Evolutionary conservation across 768 basidiomycete genomes (phyloP), one percentile per base, ranked within the genome.

Genomic region (Rhodotorula taiwanensis): DNA sequence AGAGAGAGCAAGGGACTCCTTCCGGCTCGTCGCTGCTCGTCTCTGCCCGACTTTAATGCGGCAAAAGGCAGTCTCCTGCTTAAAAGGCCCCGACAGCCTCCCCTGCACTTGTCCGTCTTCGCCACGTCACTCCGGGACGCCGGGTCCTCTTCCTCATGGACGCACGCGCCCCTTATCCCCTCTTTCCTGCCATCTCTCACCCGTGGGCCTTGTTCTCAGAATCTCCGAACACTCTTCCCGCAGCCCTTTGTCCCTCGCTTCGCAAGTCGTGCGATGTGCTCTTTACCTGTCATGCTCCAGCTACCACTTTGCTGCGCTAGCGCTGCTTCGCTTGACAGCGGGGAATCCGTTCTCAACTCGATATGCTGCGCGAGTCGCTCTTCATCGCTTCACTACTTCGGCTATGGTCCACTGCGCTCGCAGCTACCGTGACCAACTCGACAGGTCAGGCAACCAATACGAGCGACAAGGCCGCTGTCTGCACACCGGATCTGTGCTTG

Each of bases 401-500:
- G n/a, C 42, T 21, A 51, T 4, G 18, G 44, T n/a, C n/a, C 30
- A 7, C 28, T n/a, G 50, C 18, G 23, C 43, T 33, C 50, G 9
- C 55, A 49, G 18, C 27, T 33, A 3, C n/a, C n/a, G n/a, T n/a
- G n/a, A n/a, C 43, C 23, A 55, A 52, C 33, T 28, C 53, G 16
- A 47, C 42, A n/a, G n/a, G n/a, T n/a, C n/a, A n/a, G n/a, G n/a
- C n/a, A n/a, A n/a, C n/a, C n/a, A n/a, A n/a, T n/a, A n/a, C n/a
- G n/a, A 10, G 50, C 36, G 36, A 39, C 36, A 39, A 9, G 10
- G 36, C 62, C 27, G 44, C 57, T 20, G 67, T 69, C n/a, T 69
- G 67, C 34, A 64, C 67, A 2, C 60, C 67, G 9, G 52, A 53
- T 15, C n/a, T 49, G 13, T 69, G 67, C 41, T 33, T 69, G 3